Conservation (phyloP, 2,329 filamentous ascomycete species). For the Davidsoniella australis region DNA sequence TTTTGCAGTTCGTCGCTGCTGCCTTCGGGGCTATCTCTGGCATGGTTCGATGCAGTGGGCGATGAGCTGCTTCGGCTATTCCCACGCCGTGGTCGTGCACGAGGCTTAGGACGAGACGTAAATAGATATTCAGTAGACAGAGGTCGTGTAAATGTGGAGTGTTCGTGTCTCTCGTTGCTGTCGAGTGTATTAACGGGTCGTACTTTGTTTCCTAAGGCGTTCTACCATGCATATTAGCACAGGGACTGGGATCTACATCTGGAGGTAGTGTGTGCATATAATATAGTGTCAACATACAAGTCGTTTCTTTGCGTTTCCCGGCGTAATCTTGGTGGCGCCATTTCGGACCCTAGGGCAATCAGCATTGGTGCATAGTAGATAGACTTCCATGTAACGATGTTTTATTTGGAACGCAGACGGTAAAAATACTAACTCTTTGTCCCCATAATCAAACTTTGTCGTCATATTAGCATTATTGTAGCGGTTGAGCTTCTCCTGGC, state of each 20-base stretch:
- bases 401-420: background rate
- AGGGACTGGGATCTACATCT: too few species aligned
- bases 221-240: too few species aligned
- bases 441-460: slow-evolving; percentile 1
- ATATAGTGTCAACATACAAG: background rate
- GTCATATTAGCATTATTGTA: slow-evolving; percentile 4
- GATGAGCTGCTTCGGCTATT: too few species aligned
- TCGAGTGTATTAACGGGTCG: too few species aligned
- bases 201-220: too few species aligned
- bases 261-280: background rate
- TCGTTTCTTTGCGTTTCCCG: slow-evolving; percentile 2
- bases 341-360: background rate
- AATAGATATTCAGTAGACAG: background rate
- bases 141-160: too few species aligned
- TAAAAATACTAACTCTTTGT: slow-evolving; percentile 1
- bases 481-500: background rate
- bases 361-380: background rate
- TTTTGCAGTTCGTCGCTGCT: background rate
- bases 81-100: too few species aligned
- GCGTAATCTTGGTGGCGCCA: slow-evolving; percentile 2
- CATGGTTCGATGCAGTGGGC: too few species aligned
- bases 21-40: background rate
- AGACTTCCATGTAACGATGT: background rate
- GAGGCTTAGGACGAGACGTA: too few species aligned
- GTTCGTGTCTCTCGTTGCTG: too few species aligned